Evolutionary conservation across 176 grass and related monocot genomes (phyloP).

Genomic region (Avena sativa): DNA sequence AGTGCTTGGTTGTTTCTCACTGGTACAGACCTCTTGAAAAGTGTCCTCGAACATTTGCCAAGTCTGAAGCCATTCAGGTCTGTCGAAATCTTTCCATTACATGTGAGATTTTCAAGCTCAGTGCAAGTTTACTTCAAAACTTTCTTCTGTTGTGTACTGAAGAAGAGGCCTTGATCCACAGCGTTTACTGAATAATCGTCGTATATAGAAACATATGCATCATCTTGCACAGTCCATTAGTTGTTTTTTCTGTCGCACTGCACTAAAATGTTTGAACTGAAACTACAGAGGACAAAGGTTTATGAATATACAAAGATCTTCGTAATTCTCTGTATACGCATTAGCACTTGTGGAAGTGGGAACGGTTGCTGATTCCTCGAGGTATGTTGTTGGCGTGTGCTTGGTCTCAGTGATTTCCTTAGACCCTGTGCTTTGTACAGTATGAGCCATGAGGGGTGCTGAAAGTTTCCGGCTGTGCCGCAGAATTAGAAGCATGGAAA

Average conservation of each 20-base stretch:
- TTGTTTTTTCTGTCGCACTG: constrained; percentile 22
- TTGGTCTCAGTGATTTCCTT: no score
- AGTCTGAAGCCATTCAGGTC: constrained; percentile 66
- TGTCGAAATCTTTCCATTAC: background rate
- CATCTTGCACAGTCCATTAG: constrained; percentile 1
- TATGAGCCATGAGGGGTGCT: constrained; percentile 54
- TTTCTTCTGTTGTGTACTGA: background rate
- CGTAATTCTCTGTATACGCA: constrained; percentile 79
- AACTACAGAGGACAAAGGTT: constrained; percentile 78
- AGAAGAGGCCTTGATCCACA: background rate
- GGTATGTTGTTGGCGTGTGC: no score
- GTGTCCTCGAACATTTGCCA: constrained; percentile 60
- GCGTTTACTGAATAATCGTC: background rate
- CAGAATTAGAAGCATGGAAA: constrained; percentile 93
- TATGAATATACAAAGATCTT: constrained; percentile 92
- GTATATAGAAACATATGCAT: no score
- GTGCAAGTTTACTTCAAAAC: constrained; percentile 8
- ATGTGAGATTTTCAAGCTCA: background rate
- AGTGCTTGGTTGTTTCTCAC: constrained; percentile 49
- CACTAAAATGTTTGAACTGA: background rate
- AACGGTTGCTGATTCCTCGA: no score
- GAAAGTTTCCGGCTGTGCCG: constrained; percentile 53
- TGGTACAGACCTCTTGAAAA: constrained; percentile 72
- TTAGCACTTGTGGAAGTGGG: no score
- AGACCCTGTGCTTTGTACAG: constrained; percentile 51